Evolutionary conservation across 805 yeast genomes (phyloP).

Genomic region (Saturnispora kantuleensis): DNA sequence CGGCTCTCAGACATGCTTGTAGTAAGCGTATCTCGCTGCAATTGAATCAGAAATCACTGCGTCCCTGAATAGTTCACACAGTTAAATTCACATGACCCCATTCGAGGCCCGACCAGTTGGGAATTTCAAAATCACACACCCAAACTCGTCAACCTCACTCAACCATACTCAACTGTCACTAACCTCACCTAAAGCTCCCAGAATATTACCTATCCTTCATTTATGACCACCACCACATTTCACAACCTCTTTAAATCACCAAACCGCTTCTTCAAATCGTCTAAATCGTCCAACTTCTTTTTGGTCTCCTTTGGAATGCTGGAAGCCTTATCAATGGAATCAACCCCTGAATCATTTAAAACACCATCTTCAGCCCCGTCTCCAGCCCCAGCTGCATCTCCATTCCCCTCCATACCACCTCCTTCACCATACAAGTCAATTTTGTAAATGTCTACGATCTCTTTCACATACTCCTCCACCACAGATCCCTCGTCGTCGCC

Average conservation of each 20-base stretch:
- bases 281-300: slow-evolving; percentile 16
- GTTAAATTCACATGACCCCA: too few relatives aligned
- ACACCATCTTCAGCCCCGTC: slow-evolving; percentile 8
- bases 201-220: too few relatives aligned
- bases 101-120: too few relatives aligned
- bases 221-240: neutral
- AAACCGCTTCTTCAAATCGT: slow-evolving; percentile 24
- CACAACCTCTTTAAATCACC: slow-evolving; percentile 37
- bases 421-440: slow-evolving; percentile 20
- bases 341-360: neutral
- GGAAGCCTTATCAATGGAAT: neutral
- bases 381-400: slow-evolving; percentile 6
- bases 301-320: slow-evolving; percentile 1
- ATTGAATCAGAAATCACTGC: too few relatives aligned
- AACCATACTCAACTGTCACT: too few relatives aligned
- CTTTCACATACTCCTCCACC: slow-evolving; percentile 21
- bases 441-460: slow-evolving; percentile 22
- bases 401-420: slow-evolving; percentile 3
- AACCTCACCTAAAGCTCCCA: too few relatives aligned
- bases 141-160: too few relatives aligned
- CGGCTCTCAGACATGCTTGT: too few relatives aligned
- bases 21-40: too few relatives aligned
- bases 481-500: slow-evolving; percentile 22
- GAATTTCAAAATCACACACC: too few relatives aligned
- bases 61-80: too few relatives aligned